Evolutionary conservation across 306 rosid genomes (phyloP).

Genomic region (Cyclanthera cordifolia): DNA sequence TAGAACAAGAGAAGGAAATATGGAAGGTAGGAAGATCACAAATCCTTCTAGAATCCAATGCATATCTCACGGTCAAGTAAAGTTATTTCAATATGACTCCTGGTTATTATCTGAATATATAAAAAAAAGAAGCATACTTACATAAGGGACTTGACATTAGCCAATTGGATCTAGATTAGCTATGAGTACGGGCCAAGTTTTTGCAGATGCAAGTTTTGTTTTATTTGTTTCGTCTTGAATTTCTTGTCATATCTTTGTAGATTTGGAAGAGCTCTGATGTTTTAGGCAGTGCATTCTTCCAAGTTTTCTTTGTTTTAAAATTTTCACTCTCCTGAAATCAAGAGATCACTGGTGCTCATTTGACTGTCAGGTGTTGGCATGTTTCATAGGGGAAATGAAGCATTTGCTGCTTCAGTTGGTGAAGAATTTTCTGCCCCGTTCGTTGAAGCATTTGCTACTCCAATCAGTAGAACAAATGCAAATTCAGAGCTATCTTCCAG

Average conservation of each 20-base stretch:
- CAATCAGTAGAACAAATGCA: constrained; percentile 26
- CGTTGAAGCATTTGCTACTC: constrained; percentile 21
- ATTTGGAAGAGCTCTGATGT: background rate
- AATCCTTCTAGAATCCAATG: background rate
- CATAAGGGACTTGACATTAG: background rate
- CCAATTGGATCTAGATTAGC: background rate
- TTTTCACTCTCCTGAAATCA: background rate
- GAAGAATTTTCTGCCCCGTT: constrained; percentile 14
- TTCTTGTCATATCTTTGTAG: background rate
- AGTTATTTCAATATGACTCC: background rate
- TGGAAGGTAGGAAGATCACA: background rate
- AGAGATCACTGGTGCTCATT: constrained; percentile 32
- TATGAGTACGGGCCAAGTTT: background rate
- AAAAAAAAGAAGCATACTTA: background rate
- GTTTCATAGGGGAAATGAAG: constrained; percentile 23
- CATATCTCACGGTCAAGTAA: background rate
- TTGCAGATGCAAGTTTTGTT: background rate
- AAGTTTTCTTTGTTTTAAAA: background rate
- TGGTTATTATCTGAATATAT: background rate
- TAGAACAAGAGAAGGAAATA: background rate
- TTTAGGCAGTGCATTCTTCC: background rate
- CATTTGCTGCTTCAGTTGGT: constrained; percentile 15
- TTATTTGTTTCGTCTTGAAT: background rate
- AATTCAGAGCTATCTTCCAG: constrained; percentile 27
- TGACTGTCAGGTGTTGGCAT: constrained; percentile 21